Base-by-base conservation (phyloP, 768 basidiomycete species). In the Russula sp. region DNA sequence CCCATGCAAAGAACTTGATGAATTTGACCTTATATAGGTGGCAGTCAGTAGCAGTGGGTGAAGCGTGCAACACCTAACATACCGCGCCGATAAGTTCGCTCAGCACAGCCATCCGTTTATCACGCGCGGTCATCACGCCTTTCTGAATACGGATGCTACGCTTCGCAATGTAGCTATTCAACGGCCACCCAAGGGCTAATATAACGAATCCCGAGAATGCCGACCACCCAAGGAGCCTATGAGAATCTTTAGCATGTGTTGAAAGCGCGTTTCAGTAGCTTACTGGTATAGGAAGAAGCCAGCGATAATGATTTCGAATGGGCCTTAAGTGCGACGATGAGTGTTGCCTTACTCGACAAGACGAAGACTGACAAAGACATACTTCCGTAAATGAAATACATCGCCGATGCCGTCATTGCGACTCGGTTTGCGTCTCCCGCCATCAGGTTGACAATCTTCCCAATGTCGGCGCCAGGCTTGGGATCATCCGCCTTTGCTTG, bases 391-490 rank as follows among this genome's bases (percentile, higher is more conserved):
- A 88, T 74, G 70, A 86, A 83, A 69, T 88, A 89, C 57, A 79
- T 71, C 2, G 78, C 81, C 0, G 87, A 82, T 7, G 77, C 67
- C 58, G 79, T 83, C 75, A 78, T 78, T 3, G 83, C 75, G 60
- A 88, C 61, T 48, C 79, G 75, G 69, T 85, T 87, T 2, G 86
- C 84, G 71, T 92, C 90, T 7, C 83, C 84, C 14, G 89, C 85
- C 91, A 95, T 95, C 40, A 94, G 74, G 67, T 92, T 91, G 59
- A 94, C 90, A 57, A 95, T 91, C 72, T 94, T 94, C 13, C 94
- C 94, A 13, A 89, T 79, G 71, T 93, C 89, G 8, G 94, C 94
- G 16, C 91, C 89, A 0, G 87, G 82, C 67, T 83, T 87, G 1
- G 85, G 82, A 35, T 89, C 78, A 62, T 76, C 75, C 39, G 55